A percentile compares a stretch with the other conserved stretches of the same genome.
Evolutionary conservation across 73 alveolate genomes (phyloP).

Genomic region (Urostyla sp.): DNA sequence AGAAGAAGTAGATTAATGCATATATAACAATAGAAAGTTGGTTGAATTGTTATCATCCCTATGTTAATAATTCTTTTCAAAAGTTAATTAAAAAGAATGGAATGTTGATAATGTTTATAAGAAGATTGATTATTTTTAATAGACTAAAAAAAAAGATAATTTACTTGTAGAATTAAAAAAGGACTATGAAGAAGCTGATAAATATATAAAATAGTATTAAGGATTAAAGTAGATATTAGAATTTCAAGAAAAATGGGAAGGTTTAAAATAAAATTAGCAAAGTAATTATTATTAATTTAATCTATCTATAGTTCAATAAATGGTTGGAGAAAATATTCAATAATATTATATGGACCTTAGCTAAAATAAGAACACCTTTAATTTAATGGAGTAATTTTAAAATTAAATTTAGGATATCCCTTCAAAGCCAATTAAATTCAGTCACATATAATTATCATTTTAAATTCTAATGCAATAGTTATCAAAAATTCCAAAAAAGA

Average conservation of each 20-base stretch:
- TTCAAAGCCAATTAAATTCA: neutral
- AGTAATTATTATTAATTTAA: no score
- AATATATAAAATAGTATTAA: constrained; percentile 6
- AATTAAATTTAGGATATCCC: neutral
- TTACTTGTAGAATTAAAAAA: neutral
- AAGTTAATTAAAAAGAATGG: no score
- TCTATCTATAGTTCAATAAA: no score
- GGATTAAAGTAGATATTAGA: constrained; percentile 9
- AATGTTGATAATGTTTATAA: no score
- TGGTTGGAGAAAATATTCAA: no score
- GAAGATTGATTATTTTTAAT: no score
- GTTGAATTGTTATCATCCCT: no score
- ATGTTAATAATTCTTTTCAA: no score
- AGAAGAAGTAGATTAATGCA: no score
- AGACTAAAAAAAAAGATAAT: no score
- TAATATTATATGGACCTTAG: no score
- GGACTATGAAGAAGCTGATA: constrained; percentile 46
- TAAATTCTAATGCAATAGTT: constrained; percentile 3
- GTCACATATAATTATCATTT: neutral
- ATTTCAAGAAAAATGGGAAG: constrained; percentile 38
- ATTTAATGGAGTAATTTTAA: constrained; percentile 32
- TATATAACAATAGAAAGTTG: constrained; percentile 33
- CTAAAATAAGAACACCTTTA: constrained; percentile 8
- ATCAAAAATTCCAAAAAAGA: constrained; percentile 70
- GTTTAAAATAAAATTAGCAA: neutral